Evolutionary conservation across 2,329 filamentous ascomycete genomes (phyloP), one percentile per base, ranked within the genome.

Genomic region (Hymenoscyphus salicellus): DNA sequence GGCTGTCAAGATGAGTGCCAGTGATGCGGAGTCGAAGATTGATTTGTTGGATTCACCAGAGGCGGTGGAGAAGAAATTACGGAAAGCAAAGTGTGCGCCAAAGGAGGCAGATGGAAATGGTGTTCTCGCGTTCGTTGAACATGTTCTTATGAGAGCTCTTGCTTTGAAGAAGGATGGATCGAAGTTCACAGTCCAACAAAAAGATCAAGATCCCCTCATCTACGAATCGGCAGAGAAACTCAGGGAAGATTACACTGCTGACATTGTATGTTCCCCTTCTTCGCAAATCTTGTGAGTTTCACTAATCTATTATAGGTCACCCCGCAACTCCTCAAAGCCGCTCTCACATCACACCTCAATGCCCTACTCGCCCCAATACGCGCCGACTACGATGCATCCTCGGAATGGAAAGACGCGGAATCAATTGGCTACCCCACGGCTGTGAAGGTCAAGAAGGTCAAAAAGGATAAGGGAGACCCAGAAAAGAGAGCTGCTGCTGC

Each of bases 301-400:
- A 59, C 36, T 5, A 52, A 28, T 32, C 8, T 10, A 6, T 7
- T 68, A 5, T 69, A 88, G 84, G 84, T 97, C 67, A 92, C 90
- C 1, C 95, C 95, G 0, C 93, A 97, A 80, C 79, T 90, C 14
- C 82, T 98, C 61, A 98, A 99, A 81, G 84, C 89, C n/a, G 92
- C 91, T 11, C 87, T 96, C 5, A 85, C 90, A 5, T 83, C 86
- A 61, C 91, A 87, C 10, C 83, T 99, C 23, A 87, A 86, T 70
- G 82, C 84, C 46, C 84, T 98, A 14, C 82, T 97, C 64, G 86
- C 83, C 1, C 92, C 94, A 1, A 94, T 99, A 65, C 88, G 89
- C 69, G 83, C 81, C 2, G 89, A 88, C 5, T 98, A 86, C 79
- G 80, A 90, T 68, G 84, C 83, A 0, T 89, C 85, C 0, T 73